Conservation (phyloP, 331 rosid species). For the Stylosanthes scabra region DNA sequence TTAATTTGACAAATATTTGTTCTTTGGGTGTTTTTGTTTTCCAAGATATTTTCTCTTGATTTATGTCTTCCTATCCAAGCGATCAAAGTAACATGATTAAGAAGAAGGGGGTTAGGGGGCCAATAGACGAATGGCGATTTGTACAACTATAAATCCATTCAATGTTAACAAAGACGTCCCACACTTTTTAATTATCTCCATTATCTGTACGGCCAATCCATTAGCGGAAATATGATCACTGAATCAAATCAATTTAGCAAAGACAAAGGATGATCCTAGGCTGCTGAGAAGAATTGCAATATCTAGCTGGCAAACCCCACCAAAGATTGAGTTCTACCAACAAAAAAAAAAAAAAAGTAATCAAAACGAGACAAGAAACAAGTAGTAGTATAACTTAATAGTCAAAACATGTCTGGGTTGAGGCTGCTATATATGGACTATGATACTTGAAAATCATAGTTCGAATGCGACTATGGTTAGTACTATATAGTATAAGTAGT, state of each 20-base stretch:
- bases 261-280: background rate
- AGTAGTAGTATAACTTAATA: too few relatives aligned
- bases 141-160: background rate
- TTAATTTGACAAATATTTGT: too few relatives aligned
- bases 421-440: slow-evolving; percentile 1
- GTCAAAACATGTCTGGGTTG: slow-evolving; percentile 25
- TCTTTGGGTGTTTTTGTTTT: too few relatives aligned
- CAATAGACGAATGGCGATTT: too few relatives aligned
- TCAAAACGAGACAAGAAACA: slow-evolving; percentile 12
- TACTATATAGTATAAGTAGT: background rate
- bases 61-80: too few relatives aligned
- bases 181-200: background rate
- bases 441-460: slow-evolving; percentile 33
- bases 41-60: too few relatives aligned
- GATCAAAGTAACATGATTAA: too few relatives aligned
- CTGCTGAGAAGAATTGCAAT: slow-evolving; percentile 13
- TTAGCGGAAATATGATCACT: slow-evolving; percentile 4
- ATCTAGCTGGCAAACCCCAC: slow-evolving; percentile 17
- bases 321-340: background rate
- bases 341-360: background rate
- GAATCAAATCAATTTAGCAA: background rate
- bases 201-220: slow-evolving; percentile 25
- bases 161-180: too few relatives aligned
- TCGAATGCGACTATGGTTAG: slow-evolving; percentile 18
- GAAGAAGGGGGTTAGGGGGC: too few relatives aligned